Base-by-base conservation (phyloP, 2,329 filamentous ascomycete genomes). In the Xylariaceae sp. region DNA sequence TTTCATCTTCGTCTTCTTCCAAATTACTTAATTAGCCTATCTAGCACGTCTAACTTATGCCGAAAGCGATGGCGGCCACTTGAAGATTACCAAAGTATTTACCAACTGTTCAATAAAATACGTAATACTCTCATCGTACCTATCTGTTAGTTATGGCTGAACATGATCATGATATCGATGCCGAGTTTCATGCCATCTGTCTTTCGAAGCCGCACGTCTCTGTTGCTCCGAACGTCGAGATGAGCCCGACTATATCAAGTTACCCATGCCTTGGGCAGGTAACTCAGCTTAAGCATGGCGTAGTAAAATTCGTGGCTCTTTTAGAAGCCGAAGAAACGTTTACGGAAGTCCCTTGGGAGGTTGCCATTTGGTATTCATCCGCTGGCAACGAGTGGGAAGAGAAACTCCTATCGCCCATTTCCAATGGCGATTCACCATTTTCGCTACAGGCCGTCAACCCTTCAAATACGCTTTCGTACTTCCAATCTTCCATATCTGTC, bases 241-340 rank as follows among this genome's bases (percentile, higher is more conserved):
- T 78, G 73, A 71, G 71, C 6, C 68, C 72, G 37, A 64, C 67
- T 12, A 62, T 83, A 18, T 76, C 77, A 20, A 79, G 78, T 57
- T 87, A 86, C 66, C 93, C 93, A 12, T 85, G 91, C 1, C 74
- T 96, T 49, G 90, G 88, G 1, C 89, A 93, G 69, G 81, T 89
- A 20, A 92, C 90, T 1, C 79, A 83, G 47, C 68, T 90, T 19
- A 72, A 77, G 21, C 68, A 70, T 19, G 67, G 67, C 2, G 63
- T 81, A 66, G 76, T 89, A 40, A 70, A 71, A 1, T 88, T 97
- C 63, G 87, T 83, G 0, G 87, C 89, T 6, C 73, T 93, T 12
- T 78, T 96, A 29, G 87, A 93, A 64, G 83, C 88, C 42, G 83
- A 84, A 41, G 73, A 71, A 20, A 77, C 77, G 37, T 81, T 81